Evolutionary conservation across 345 rosid genomes (phyloP).

Genomic region (Brassica incana): DNA sequence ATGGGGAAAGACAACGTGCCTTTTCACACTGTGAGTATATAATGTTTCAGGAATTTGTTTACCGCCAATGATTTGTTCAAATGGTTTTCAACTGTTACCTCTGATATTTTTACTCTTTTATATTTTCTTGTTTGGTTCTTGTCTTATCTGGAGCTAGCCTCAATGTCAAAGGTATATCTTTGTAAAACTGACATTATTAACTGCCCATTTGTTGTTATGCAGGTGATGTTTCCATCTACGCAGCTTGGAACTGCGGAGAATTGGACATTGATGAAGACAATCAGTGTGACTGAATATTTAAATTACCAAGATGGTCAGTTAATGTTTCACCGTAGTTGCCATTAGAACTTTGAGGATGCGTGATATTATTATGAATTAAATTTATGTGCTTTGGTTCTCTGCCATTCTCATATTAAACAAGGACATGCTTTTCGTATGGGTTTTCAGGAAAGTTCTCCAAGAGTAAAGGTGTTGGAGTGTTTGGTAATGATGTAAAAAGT

Average conservation of each 20-base stretch:
- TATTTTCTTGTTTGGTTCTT: constrained; percentile 2
- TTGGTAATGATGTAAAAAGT: constrained; percentile 94
- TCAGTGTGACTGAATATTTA: constrained; percentile 88
- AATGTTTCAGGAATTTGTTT: constrained; percentile 2
- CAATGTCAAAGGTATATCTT: background rate
- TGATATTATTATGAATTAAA: background rate
- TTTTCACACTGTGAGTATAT: constrained; percentile 84
- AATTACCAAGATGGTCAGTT: constrained; percentile 86
- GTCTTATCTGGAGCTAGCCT: background rate
- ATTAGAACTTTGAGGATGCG: background rate
- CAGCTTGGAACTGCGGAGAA: constrained; percentile 89
- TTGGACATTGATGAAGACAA: constrained; percentile 96
- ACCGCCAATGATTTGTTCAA: background rate
- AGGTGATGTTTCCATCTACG: constrained; percentile 96
- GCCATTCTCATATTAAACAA: background rate
- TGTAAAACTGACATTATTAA: background rate
- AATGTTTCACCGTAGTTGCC: constrained; percentile 13
- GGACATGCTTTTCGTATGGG: constrained; percentile 16
- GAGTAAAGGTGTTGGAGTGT: constrained; percentile 94
- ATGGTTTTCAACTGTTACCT: background rate
- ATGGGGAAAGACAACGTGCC: constrained; percentile 99
- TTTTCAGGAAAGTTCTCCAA: constrained; percentile 90
- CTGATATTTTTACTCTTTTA: background rate
- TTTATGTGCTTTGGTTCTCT: constrained; percentile 7
- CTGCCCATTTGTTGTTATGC: constrained; percentile 33